Evolutionary conservation across 495 filamentous ascomycete species (phyloP).

Genomic region (Astrocystis sublimbata): DNA sequence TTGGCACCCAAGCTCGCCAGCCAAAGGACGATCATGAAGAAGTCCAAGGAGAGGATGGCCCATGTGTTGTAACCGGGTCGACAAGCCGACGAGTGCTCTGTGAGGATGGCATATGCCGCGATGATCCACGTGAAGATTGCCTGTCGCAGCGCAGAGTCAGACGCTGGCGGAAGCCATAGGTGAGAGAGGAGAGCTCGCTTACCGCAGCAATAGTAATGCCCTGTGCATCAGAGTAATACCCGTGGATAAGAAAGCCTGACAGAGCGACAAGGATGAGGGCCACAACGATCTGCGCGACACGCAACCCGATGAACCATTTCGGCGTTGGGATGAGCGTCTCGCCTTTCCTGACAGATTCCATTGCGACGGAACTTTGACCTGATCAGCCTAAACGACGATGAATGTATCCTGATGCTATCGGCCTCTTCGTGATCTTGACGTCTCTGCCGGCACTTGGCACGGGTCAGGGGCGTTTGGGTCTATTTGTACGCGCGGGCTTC

Average conservation of each 20-base stretch:
- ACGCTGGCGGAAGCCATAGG: neutral
- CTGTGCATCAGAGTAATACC: slow-evolving; percentile 34
- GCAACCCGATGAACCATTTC: slow-evolving; percentile 39
- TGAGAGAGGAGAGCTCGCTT: slow-evolving; percentile 19
- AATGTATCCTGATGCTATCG: neutral
- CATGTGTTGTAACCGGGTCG: slow-evolving; percentile 42
- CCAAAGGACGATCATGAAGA: slow-evolving; percentile 50
- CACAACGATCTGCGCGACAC: slow-evolving; percentile 44
- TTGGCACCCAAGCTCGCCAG: slow-evolving; percentile 47
- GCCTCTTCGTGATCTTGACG: neutral
- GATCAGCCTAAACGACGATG: neutral
- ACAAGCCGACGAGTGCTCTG: slow-evolving; percentile 41
- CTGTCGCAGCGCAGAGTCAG: slow-evolving; percentile 23
- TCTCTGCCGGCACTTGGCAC: neutral
- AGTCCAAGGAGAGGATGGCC: slow-evolving; percentile 46
- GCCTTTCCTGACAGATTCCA: slow-evolving; percentile 24
- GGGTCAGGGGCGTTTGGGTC: neutral
- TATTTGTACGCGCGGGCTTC: slow-evolving; percentile 7
- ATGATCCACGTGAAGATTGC: slow-evolving; percentile 49
- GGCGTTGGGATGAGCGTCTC: slow-evolving; percentile 38
- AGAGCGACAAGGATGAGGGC: slow-evolving; percentile 39
- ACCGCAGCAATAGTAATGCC: slow-evolving; percentile 47
- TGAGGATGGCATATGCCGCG: slow-evolving; percentile 40
- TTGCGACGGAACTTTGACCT: neutral
- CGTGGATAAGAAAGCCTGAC: slow-evolving; percentile 46